Evolutionary conservation across 176 grass and related monocot species (phyloP).

Genomic region (Typha latifolia): DNA sequence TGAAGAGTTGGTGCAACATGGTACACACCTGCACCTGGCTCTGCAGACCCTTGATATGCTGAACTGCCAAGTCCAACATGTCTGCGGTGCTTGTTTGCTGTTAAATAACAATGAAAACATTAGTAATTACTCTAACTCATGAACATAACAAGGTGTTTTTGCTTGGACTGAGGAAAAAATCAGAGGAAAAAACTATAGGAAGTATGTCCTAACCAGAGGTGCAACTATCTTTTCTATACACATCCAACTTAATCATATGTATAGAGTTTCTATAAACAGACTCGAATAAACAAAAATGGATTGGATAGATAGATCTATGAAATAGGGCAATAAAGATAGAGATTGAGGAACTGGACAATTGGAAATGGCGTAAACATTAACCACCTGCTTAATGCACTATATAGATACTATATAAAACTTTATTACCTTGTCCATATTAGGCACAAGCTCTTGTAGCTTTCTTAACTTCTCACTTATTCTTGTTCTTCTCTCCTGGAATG

Average conservation of each 20-base stretch:
- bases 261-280: background rate
- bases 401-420: background rate
- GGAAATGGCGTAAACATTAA: background rate
- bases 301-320: background rate
- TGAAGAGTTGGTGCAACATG: background rate
- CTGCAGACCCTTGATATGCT: slow-evolving; percentile 88
- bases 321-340: no score
- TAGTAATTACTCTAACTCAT: slow-evolving; percentile 5
- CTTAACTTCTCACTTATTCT: slow-evolving; percentile 88
- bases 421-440: slow-evolving; percentile 97
- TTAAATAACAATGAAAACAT: slow-evolving; percentile 10
- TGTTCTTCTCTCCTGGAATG: slow-evolving; percentile 84
- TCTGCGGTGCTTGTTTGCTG: slow-evolving; percentile 98
- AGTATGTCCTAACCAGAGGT: background rate
- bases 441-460: slow-evolving; percentile 84
- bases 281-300: background rate
- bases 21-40: slow-evolving; percentile 62
- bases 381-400: background rate
- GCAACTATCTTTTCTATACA: background rate
- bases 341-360: background rate
- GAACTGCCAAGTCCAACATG: slow-evolving; percentile 87
- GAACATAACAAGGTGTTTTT: background rate
- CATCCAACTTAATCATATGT: background rate
- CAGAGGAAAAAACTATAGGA: slow-evolving; percentile 6
- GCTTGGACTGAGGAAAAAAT: background rate